A percentile compares a stretch with the other conserved stretches of the same genome.
These are phyloP conservation scores for Euphrasia confusa DNA, from an alignment of 257 asterid species.

Conservation along the genomic window DNA sequence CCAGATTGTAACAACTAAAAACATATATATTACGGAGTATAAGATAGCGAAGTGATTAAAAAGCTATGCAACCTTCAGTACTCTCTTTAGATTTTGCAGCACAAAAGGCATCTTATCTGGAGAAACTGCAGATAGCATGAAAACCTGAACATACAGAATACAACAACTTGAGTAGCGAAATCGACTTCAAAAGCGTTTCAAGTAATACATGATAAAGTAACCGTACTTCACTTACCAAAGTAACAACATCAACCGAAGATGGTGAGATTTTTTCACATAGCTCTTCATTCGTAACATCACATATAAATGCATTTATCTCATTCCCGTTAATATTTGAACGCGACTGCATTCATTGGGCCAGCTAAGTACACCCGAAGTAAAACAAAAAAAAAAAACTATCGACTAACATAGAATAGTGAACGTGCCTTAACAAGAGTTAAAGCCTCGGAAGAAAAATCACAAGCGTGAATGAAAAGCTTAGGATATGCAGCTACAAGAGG, in stretches of 20 bases:
- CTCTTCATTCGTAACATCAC: conserved; percentile 70
- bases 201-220: background rate
- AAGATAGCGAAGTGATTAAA: conserved; percentile 12
- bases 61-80: conserved; percentile 48
- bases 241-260: conserved; percentile 64
- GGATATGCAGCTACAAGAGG: conserved; percentile 72
- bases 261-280: conserved; percentile 43
- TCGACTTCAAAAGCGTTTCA: background rate
- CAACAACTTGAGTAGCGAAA: background rate
- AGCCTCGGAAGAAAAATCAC: conserved; percentile 73
- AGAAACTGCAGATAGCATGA: conserved; percentile 82
- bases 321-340: conserved; percentile 40
- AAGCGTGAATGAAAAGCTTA: conserved; percentile 58
- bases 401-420: conserved; percentile 11
- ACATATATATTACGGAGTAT: background rate
- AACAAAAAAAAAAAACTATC: background rate
- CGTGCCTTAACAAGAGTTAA: conserved; percentile 65
- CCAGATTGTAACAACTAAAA: conserved; percentile 21
- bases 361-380: background rate
- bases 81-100: conserved; percentile 60
- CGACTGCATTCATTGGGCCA: conserved; percentile 44
- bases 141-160: conserved; percentile 45
- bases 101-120: conserved; percentile 68
- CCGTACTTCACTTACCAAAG: conserved; percentile 54
- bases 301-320: conserved; percentile 48